Evolutionary conservation across 352 stramenopile species (phyloP).

Genomic region (Globisporangium splendens): DNA sequence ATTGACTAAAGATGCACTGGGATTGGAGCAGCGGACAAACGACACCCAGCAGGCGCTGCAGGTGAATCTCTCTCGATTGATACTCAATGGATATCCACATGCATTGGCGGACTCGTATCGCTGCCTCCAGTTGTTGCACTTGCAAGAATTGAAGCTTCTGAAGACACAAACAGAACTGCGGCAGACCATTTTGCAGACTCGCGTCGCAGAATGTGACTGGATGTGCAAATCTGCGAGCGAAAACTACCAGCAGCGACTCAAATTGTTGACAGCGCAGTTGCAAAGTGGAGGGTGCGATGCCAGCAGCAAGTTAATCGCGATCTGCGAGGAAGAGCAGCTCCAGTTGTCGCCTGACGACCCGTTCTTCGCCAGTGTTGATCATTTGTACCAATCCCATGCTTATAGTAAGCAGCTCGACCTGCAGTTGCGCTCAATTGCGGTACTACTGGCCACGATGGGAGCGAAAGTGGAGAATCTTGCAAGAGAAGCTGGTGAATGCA

Average conservation of each 20-base stretch:
- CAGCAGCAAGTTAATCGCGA: constrained; percentile 3
- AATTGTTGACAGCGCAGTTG: constrained; percentile 9
- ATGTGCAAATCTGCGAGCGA: constrained; percentile 13
- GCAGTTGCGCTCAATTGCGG: constrained; percentile 6
- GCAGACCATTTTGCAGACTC: constrained; percentile 9
- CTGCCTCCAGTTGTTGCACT: constrained; percentile 1
- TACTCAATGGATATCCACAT: neutral
- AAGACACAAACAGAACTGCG: constrained; percentile 1
- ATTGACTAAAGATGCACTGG: constrained; percentile 3
- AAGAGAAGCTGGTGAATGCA: neutral
- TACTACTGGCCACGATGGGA: constrained; percentile 1
- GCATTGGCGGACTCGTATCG: constrained; percentile 2
- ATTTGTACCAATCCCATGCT: constrained; percentile 4
- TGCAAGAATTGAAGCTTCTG: constrained; percentile 8
- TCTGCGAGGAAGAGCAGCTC: neutral
- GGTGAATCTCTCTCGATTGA: neutral
- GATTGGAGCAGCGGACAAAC: neutral
- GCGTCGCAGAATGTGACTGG: constrained; percentile 15
- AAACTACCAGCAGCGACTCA: constrained; percentile 11
- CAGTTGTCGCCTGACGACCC: constrained; percentile 6
- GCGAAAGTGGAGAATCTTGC: neutral
- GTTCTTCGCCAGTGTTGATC: constrained; percentile 9
- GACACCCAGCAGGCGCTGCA: neutral
- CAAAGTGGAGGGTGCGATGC: neutral
- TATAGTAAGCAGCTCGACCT: constrained; percentile 8